Conservation (phyloP, 331 rosid genomes). For the Quercus lobata region DNA sequence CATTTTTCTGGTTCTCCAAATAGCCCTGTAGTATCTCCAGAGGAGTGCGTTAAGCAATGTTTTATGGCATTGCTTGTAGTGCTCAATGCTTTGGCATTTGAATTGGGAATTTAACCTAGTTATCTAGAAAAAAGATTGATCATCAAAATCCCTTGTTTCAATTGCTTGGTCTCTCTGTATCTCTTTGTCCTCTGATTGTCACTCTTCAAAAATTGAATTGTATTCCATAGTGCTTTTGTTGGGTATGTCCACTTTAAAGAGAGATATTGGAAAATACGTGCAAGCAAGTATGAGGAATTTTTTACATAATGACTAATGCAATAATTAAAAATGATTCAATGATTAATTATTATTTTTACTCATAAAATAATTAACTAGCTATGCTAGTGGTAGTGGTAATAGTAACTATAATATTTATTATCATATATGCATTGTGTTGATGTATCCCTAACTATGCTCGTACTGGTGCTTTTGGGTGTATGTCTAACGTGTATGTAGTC, state of each 20-base stretch:
- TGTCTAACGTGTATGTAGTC: constrained; percentile 5
- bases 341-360: not conserved
- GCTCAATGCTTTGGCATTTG: not conserved
- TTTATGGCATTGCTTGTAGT: not conserved
- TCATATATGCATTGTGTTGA: too few relatives aligned
- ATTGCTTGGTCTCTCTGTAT: not conserved
- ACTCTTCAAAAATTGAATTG: not conserved
- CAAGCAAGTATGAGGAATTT: too few relatives aligned
- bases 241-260: not conserved
- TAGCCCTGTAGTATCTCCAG: not conserved
- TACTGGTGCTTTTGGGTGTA: not conserved
- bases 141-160: not conserved
- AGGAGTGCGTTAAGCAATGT: not conserved
- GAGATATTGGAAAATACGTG: too few relatives aligned
- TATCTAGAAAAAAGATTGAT: not conserved
- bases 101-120: not conserved
- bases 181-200: not conserved
- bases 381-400: too few relatives aligned
- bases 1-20: not conserved
- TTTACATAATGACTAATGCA: not conserved
- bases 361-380: not conserved
- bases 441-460: too few relatives aligned
- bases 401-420: not conserved
- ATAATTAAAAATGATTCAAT: not conserved
- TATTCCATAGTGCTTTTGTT: not conserved